Conservation (phyloP, 1,284 basidiomycete species). For the Dichomitus squalens region DNA sequence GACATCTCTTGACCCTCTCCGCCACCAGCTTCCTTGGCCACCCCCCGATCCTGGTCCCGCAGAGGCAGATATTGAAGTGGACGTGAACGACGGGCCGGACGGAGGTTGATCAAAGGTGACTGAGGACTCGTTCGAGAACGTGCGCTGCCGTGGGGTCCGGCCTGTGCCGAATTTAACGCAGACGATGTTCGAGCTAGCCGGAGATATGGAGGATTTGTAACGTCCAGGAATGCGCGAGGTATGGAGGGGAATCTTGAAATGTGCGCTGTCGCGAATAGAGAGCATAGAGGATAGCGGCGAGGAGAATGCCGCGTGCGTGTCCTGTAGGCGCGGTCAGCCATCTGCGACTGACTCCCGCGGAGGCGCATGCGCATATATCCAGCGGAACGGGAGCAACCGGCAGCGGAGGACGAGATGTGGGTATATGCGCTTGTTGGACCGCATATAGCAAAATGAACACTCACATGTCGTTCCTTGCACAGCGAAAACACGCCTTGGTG, state of each 20-base stretch:
- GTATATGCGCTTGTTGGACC: background rate
- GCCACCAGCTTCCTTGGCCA: conserved; percentile 25
- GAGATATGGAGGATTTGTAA: background rate
- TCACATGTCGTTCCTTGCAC: conserved; percentile 54
- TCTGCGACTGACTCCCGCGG: no score
- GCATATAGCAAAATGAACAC: conserved; percentile 17
- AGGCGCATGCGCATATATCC: background rate
- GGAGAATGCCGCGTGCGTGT: conserved; percentile 13
- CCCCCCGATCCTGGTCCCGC: background rate
- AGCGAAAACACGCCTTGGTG: conserved; percentile 57
- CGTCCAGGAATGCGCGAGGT: conserved; percentile 5
- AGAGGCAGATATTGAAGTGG: background rate
- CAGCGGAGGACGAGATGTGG: background rate
- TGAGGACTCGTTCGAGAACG: conserved; percentile 11
- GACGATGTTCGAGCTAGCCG: conserved; percentile 9
- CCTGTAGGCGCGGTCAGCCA: conserved; percentile 5
- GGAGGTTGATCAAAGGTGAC: background rate
- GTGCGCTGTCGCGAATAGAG: conserved; percentile 16
- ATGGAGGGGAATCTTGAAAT: conserved; percentile 11
- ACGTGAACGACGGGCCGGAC: background rate
- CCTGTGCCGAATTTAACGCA: conserved; percentile 14
- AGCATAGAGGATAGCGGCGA: conserved; percentile 14
- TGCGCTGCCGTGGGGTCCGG: background rate
- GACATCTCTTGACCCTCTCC: conserved; percentile 29
- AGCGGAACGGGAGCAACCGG: background rate